Percentiles rank a stretch among this genome's conserved stretches.
phyloP scores from a whole-genome alignment of 768 basidiomycete genomes.

The Rhizopogon salebrosus region DNA sequence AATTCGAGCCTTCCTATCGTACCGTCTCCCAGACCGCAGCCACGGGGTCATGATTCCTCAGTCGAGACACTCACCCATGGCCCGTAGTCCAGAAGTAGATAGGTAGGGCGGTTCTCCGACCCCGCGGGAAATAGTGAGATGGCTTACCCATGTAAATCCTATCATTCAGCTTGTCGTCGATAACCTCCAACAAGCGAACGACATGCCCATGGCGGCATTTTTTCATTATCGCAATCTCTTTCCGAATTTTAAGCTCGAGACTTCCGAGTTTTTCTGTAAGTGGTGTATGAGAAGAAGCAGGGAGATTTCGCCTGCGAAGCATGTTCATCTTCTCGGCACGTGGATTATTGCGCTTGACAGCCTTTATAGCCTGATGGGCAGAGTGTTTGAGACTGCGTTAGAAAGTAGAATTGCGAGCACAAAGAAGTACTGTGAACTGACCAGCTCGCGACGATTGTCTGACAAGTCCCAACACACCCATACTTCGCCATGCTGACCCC shows the following conservation, averaged over 20 bases:
- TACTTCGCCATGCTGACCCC: slow-evolving; percentile 89
- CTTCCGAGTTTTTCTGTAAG: slow-evolving; percentile 66
- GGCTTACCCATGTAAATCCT: slow-evolving; percentile 91
- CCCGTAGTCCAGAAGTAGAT: slow-evolving; percentile 18
- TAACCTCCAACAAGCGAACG: slow-evolving; percentile 87
- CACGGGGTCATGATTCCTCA: slow-evolving; percentile 28
- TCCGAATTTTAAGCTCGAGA: slow-evolving; percentile 78
- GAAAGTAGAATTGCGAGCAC: slow-evolving; percentile 2
- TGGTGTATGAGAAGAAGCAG: slow-evolving; percentile 41
- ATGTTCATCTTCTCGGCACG: slow-evolving; percentile 59
- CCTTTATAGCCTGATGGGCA: slow-evolving; percentile 66
- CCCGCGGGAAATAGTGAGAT: slow-evolving; percentile 9
- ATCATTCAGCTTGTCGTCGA: slow-evolving; percentile 84
- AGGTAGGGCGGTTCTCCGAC: slow-evolving; percentile 11
- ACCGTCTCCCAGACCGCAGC: slow-evolving; percentile 25
- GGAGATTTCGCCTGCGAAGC: slow-evolving; percentile 44
- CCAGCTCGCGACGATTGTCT: slow-evolving; percentile 43
- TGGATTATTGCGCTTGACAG: slow-evolving; percentile 66
- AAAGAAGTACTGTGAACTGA: slow-evolving; percentile 23
- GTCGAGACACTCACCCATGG: slow-evolving; percentile 26
- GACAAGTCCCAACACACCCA: slow-evolving; percentile 60
- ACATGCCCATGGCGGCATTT: slow-evolving; percentile 88
- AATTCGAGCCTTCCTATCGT: slow-evolving; percentile 20
- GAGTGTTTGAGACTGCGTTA: neutral
- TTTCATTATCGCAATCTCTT: slow-evolving; percentile 99